phyloP scores from a whole-genome alignment of 2,329 filamentous ascomycete species.

The Epichloe glyceriae region DNA sequence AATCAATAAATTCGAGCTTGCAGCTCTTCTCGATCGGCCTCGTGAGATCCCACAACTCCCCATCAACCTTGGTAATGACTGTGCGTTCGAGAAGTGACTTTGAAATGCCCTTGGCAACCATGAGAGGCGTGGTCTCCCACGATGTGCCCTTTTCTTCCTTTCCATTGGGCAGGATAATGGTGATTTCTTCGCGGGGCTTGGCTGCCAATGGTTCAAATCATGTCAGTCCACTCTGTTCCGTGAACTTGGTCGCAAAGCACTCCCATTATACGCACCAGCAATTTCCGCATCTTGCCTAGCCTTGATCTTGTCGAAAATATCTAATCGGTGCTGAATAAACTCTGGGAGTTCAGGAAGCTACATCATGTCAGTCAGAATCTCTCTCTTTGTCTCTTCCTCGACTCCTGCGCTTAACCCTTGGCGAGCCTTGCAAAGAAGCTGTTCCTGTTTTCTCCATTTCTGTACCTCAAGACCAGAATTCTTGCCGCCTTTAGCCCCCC shows the following conservation, averaged over 20 bases:
- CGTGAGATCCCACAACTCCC: slow-evolving; percentile 82
- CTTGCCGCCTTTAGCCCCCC: slow-evolving; percentile 37
- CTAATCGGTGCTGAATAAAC: slow-evolving; percentile 72
- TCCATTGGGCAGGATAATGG: slow-evolving; percentile 60
- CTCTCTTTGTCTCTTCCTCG: slow-evolving; percentile 5
- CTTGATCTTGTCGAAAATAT: slow-evolving; percentile 81
- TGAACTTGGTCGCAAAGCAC: not conserved
- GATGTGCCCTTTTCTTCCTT: slow-evolving; percentile 61
- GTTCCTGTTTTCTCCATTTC: slow-evolving; percentile 1
- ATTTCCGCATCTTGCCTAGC: slow-evolving; percentile 69
- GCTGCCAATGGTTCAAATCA: slow-evolving; percentile 23
- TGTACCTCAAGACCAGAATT: slow-evolving; percentile 41
- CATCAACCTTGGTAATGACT: slow-evolving; percentile 76
- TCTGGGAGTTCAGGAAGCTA: slow-evolving; percentile 44
- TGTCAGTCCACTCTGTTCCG: not conserved
- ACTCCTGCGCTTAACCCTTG: not conserved
- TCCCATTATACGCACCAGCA: slow-evolving; percentile 20
- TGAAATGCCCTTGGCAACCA: slow-evolving; percentile 65
- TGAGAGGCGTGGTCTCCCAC: slow-evolving; percentile 81
- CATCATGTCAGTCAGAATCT: slow-evolving; percentile 10
- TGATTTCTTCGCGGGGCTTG: slow-evolving; percentile 62
- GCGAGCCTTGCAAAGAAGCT: not conserved
- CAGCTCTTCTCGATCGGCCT: slow-evolving; percentile 80
- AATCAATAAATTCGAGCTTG: slow-evolving; percentile 72
- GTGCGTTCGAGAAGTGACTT: slow-evolving; percentile 78